Evolutionary conservation across 176 grass and related monocot genomes (phyloP).

Genomic region (Carex littledalei): DNA sequence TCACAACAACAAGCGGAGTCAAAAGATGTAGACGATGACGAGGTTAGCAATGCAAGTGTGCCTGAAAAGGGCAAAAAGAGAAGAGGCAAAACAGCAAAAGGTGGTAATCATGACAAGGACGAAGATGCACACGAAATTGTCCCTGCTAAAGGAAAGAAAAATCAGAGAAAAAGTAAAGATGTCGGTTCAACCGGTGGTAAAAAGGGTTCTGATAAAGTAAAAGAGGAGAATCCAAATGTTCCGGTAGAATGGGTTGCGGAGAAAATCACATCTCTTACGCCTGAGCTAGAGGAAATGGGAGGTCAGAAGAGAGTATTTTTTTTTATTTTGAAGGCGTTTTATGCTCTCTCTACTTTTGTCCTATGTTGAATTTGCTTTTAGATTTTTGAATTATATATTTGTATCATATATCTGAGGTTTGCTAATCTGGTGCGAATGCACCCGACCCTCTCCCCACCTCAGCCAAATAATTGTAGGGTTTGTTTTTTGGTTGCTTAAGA

Average conservation of each 20-base stretch:
- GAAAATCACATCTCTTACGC: slow-evolving; percentile 63
- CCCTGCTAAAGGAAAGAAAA: slow-evolving; percentile 85
- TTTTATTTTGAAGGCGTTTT: neutral
- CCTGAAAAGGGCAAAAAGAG: slow-evolving; percentile 89
- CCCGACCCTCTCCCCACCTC: neutral
- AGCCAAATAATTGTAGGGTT: neutral
- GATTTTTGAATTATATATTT: neutral
- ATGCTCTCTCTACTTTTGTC: neutral
- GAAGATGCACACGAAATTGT: slow-evolving; percentile 62
- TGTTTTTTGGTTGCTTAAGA: neutral
- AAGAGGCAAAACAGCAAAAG: slow-evolving; percentile 73
- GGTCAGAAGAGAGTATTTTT: slow-evolving; percentile 37
- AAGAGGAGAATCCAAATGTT: slow-evolving; percentile 61
- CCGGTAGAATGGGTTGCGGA: slow-evolving; percentile 75
- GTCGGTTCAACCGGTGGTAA: slow-evolving; percentile 49
- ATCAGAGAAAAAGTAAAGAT: slow-evolving; percentile 76
- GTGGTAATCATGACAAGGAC: slow-evolving; percentile 56
- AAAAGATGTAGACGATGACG: slow-evolving; percentile 59
- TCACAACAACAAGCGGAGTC: slow-evolving; percentile 36
- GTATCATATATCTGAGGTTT: neutral
- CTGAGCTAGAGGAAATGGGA: slow-evolving; percentile 77
- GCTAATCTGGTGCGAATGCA: neutral
- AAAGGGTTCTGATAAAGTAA: slow-evolving; percentile 64
- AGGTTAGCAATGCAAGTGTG: slow-evolving; percentile 44
- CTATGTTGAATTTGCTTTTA: neutral